Evolutionary conservation across 163 green algal genomes (phyloP), one percentile per base, ranked within the genome.

Genomic region (Chlorella variabilis): DNA sequence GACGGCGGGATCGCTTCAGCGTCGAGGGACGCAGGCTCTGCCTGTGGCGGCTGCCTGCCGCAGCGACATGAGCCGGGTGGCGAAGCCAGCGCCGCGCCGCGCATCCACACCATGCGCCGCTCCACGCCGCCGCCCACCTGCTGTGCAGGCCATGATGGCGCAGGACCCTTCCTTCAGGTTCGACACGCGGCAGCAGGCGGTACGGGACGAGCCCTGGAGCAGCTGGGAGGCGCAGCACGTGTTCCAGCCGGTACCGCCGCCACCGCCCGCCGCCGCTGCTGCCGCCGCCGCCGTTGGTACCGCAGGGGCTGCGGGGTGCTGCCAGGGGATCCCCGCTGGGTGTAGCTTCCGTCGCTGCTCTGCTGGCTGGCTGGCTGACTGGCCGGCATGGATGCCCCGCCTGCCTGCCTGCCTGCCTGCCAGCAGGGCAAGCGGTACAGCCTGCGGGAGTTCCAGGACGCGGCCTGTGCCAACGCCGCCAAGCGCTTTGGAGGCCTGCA

Each of bases 391-490:
- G n/a, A n/a, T n/a, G 42, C 9, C 42, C 51, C 18, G 51, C 51
- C 8, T 20, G 18, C 8, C 29, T 67, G 59, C 59, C 9, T 13
- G 27, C 29, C n/a, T 67, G 59, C 29, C 9, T n/a, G 15, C 27
- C 38, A 8, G 70, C 70, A 85, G 17, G 91, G 89, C 38, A 80
- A 85, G 39, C 79, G 90, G 25, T 88, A 90, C 81, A 85, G 62
- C 1, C 81, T 94, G 58, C 38, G 78, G 21, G 87, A 95, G 54
- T 93, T 96, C 56, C 85, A 92, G 71, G 45, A 75, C 34, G 65
- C 68, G 6, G 89, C 92, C 11, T 75, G 38, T 17, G 67, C 71
- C 3, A 89, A 92, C 80, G 87, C 91, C 80, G 41, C 54, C 6
- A 80, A 80, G 42, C 91, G 84, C 70, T 94, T 88, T 80, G 89